These are phyloP conservation scores for Plasmodium fragile DNA, from an alignment of 169 alveolate genomes.

Conservation along the genomic window DNA sequence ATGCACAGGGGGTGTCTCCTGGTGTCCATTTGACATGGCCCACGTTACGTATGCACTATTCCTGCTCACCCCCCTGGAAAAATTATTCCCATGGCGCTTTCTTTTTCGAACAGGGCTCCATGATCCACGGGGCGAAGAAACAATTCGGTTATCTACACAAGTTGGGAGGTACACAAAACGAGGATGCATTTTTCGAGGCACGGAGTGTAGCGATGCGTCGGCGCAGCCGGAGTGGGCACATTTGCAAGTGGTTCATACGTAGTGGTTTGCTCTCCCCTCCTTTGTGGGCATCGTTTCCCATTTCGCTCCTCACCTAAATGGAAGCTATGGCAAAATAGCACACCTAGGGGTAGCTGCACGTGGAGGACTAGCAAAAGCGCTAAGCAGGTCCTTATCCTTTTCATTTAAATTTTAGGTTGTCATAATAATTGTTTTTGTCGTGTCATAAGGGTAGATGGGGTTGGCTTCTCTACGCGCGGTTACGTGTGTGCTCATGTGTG, in stretches of 20 bases:
- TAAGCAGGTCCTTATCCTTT: neutral
- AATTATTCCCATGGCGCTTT: neutral
- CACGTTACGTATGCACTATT: neutral
- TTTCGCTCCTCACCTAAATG: neutral
- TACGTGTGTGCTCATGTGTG: neutral
- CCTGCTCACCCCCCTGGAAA: neutral
- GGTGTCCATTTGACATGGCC: neutral
- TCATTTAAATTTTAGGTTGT: slow-evolving; percentile 10
- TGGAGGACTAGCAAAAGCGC: neutral
- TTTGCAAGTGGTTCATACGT: neutral
- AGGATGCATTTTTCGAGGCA: neutral
- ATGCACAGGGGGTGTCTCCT: neutral
- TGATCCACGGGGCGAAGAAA: neutral
- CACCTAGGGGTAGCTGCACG: neutral
- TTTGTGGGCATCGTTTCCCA: too few relatives aligned
- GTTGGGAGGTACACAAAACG: neutral
- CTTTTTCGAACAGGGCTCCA: neutral
- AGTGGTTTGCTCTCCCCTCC: neutral
- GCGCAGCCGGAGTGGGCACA: neutral
- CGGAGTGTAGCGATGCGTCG: neutral
- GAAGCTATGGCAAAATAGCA: neutral
- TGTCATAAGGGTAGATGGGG: neutral
- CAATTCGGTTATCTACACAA: neutral
- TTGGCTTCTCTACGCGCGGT: neutral
- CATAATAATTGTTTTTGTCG: neutral